Evolutionary conservation across 163 green algal species (phyloP).

Genomic region (Volvox carteri): DNA sequence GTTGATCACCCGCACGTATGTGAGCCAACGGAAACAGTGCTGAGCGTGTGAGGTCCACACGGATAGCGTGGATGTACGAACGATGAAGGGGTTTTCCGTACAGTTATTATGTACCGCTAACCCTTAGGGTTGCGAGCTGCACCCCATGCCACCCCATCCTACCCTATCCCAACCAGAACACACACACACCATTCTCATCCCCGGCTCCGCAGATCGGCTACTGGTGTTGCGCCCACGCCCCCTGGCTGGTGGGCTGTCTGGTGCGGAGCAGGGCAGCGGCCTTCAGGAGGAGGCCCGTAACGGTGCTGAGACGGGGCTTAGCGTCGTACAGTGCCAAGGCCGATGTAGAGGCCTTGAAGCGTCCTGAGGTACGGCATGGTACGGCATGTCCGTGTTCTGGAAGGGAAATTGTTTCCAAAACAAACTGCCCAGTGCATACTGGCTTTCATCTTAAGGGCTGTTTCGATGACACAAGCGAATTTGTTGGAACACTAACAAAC

Average conservation of each 20-base stretch:
- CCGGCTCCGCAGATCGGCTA: conserved; percentile 5
- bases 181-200: background rate
- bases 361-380: conserved; percentile 36
- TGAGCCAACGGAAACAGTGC: no score
- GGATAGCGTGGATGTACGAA: no score
- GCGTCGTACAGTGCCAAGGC: background rate
- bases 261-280: conserved; percentile 4
- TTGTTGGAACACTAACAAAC: background rate
- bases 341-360: conserved; percentile 10
- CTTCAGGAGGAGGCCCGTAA: background rate
- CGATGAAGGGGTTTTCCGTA: no score
- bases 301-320: background rate
- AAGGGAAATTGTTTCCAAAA: background rate
- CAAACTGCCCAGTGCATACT: no score
- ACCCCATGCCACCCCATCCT: no score
- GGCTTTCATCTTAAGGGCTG: background rate
- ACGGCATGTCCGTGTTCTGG: background rate
- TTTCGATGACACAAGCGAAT: background rate
- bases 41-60: background rate
- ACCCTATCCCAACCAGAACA: background rate
- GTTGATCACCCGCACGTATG: no score
- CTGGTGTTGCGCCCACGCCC: conserved; percentile 1
- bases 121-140: no score
- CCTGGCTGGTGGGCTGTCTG: conserved; percentile 19
- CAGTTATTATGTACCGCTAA: no score